phyloP scores from a whole-genome alignment of 768 basidiomycete species.

The Macrolepiota albuminosa region DNA sequence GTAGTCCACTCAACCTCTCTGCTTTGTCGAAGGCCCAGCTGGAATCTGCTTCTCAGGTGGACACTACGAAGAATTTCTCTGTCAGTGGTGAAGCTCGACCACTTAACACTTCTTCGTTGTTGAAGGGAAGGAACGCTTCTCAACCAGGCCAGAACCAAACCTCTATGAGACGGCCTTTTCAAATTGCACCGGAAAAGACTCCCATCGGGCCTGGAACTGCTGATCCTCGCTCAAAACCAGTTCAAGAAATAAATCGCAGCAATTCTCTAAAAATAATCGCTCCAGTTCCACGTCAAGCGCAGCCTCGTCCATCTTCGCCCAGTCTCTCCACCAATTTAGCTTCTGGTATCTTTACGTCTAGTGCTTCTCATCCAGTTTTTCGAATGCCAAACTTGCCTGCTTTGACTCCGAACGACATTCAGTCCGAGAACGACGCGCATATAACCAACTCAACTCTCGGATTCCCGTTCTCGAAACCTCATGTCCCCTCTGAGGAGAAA shows the following conservation, averaged over 20 bases:
- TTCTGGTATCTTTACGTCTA: constrained; percentile 14
- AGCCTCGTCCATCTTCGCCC: constrained; percentile 9
- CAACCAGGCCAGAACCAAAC: not conserved
- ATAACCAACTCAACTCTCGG: constrained; percentile 11
- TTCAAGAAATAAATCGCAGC: not conserved
- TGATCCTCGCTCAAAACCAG: constrained; percentile 17
- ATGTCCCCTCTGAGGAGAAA: not conserved
- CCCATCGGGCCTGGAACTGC: constrained; percentile 24
- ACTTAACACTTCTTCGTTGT: constrained; percentile 13
- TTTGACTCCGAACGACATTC: not conserved
- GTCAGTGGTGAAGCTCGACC: constrained; percentile 3
- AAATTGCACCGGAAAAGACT: not conserved
- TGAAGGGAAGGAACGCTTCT: constrained; percentile 5
- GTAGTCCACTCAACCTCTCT: not conserved
- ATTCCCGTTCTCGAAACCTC: constrained; percentile 13
- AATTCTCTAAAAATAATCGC: constrained; percentile 17
- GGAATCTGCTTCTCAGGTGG: not conserved
- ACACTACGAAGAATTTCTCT: not conserved
- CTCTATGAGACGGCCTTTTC: constrained; percentile 5
- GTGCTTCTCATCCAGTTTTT: constrained; percentile 14
- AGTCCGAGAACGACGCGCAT: constrained; percentile 17
- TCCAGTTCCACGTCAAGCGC: constrained; percentile 20
- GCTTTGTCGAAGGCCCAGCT: not conserved
- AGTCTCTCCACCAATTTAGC: constrained; percentile 16
- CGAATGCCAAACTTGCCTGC: constrained; percentile 11